Base-by-base conservation (phyloP, 768 basidiomycete species). In the Trametes cinnabarina region DNA sequence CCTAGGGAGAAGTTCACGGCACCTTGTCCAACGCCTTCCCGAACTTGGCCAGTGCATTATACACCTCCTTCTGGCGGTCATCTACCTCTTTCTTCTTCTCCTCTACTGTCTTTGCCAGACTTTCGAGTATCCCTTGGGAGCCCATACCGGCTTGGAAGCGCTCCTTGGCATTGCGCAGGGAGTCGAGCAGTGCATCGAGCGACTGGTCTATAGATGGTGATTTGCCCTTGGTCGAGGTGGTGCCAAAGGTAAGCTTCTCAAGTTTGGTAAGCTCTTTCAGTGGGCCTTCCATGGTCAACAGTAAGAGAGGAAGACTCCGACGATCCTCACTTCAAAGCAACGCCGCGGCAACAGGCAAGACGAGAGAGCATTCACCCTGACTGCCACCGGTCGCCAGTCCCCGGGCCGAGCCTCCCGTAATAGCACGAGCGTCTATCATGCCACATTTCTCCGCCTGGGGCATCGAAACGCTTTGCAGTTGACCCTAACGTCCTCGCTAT, bases 11-110 rank as follows among this genome's bases (percentile, higher is more conserved):
- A 14, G 23, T 14, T 25, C 1, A 14, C 3, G 23, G 23, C 79
- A 41, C 96, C 87, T 97, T 98, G 68, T 98, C 96, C 69, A 98
- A 72, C 0, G 85, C 81, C 73, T 94, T 98, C 26, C 92, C 92
- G 35, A 95, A 78, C 63, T 84, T 83, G 25, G 85, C 82, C 9
- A 97, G 73, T 2, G 86, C 84, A 19, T 79, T 82, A 65, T 95
- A 92, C 32, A 93, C 80, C 64, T 94, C 94, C 71, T 95, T 98
- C 77, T 94, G 87, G 3, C 87, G 81, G 34, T 94, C 91, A 56
- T 92, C 91, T 1, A 94, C 77, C 57, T 92, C 91, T 69, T 87
- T 93, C 85, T 90, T 94, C 72, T 74, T 83, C 0, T 76, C 70
- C 47, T 91, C 89, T 2, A 92, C 79, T 2, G 78, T 77, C 67